Evolutionary conservation across 768 basidiomycete species (phyloP), one percentile per base, ranked within the genome.

Genomic region (Mycena olivaceomarginata): DNA sequence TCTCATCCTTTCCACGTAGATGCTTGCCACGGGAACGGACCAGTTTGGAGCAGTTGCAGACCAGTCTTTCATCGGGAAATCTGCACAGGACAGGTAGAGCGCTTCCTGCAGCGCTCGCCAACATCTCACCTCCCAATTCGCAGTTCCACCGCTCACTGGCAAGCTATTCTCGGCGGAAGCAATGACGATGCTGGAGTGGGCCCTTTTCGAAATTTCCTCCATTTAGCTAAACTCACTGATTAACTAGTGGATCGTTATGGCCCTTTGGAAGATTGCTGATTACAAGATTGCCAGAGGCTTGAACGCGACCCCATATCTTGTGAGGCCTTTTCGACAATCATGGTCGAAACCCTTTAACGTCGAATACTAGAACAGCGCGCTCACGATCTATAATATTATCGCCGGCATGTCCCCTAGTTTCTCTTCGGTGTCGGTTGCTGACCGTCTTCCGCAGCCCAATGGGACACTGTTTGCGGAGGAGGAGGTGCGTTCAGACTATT

Each of bases 251-350:
- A 83, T 91, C 51, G 88, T 92, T 45, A 82, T 92, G n/a, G 86
- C 90, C 11, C 81, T 91, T 11, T 92, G 91, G 91, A 92, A 91
- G 82, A 89, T 92, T 10, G 88, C 85, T 0, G 91, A 93, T 80
- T 92, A 91, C 82, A 90, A 89, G 77, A 81, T 78, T 22, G 82
- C 82, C 20, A 84, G 87, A 64, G 89, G 89, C 37, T 76, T 83
- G 81, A 85, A 80, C 66, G 80, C 76, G 48, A 73, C 78, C 5
- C 80, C 83, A 25, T 86, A 84, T 79, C 63, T 84, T 39, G 84
- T 87, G 73, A 80, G 84, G 75, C 62, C 25, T 66, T 22, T 75
- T 15, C 59, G 39, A 5, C 20, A 40, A 79, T 18, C 16, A 16
- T 16, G 25, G n/a, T 41, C 67, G 68, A n/a, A 20, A 16, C 31